Base-by-base conservation (phyloP, 2,329 filamentous ascomycete species). In the Pseudofabraea citricarpa region DNA sequence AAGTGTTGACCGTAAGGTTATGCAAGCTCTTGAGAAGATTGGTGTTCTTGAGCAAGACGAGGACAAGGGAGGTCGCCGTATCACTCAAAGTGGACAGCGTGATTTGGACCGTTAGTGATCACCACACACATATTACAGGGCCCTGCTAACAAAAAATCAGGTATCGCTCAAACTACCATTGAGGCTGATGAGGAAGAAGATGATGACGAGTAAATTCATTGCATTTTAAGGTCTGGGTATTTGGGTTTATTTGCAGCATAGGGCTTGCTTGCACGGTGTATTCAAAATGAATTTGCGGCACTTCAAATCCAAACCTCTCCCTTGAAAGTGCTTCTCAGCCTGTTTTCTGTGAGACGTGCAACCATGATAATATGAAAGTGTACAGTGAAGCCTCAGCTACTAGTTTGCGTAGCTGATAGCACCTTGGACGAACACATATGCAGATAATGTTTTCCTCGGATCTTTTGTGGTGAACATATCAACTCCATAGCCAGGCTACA, bases 21-120 rank as follows among this genome's bases (percentile, higher is more conserved):
- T 96, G 71, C 93, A 98, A 81, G 79, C 90, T 52, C 87, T 98
- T 48, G 93, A 96, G 87, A 96, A 97, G 87, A 96, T 98, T 64
- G 90, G 91, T 72, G 90, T 98, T 62, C 77, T 98, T 53, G 93
- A 98, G 85, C 78, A 87, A 67, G 91, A 96, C 64, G 91, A 96
- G 81, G 91, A 97, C 60, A 95, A 95, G 83, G 93, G 93, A 73
- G 93, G 93, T 66, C 88, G 93, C 68, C 85, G 93, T 72, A 97
- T 98, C 76, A 97, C 93, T 64, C 90, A 97, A 81, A 83, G 83
- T 66, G 93, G 93, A 68, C 90, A 96, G 83, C 88, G 93, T 80
- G 93, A 98, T 86, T 81, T 98, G 81, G 93, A 97, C 80, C 91
- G 81, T 75, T 67, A 50, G 71, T 68, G 13, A 6, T 21, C 6